Percentiles rank a stretch among this genome's conserved stretches.
These are phyloP conservation scores for Aphanomyces stellatus DNA, from an alignment of 352 stramenopile genomes.

Conservation along the genomic window DNA sequence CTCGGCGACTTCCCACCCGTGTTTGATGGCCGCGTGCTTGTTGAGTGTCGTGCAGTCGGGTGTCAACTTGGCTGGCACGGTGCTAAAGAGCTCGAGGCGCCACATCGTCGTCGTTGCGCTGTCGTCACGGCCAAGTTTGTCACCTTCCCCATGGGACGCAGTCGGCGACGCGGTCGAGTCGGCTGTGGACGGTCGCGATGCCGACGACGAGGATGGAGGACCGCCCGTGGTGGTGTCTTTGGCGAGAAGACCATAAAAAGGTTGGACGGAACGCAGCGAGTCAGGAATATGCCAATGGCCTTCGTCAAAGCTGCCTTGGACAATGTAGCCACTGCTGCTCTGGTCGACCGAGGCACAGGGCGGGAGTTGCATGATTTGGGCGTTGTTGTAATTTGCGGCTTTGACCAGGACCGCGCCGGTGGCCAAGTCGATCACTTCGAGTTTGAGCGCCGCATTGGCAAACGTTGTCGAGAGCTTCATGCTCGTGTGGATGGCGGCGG, in stretches of 20 bases:
- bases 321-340: slow-evolving; percentile 32
- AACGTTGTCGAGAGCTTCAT: slow-evolving; percentile 6
- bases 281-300: slow-evolving; percentile 36
- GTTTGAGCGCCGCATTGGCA: slow-evolving; percentile 31
- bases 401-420: slow-evolving; percentile 27
- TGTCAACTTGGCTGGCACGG: background rate
- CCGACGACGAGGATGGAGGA: background rate
- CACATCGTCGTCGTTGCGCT: background rate
- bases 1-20: slow-evolving; percentile 12
- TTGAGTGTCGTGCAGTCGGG: slow-evolving; percentile 18
- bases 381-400: slow-evolving; percentile 25
- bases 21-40: slow-evolving; percentile 13
- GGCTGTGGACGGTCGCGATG: background rate
- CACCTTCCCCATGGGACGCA: no score
- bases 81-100: slow-evolving; percentile 9
- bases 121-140: background rate
- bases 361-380: slow-evolving; percentile 49
- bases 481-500: background rate
- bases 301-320: slow-evolving; percentile 57
- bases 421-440: slow-evolving; percentile 45
- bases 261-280: slow-evolving; percentile 42
- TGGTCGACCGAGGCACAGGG: slow-evolving; percentile 19
- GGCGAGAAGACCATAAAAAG: slow-evolving; percentile 25
- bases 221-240: background rate
- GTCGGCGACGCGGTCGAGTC: background rate